Conservation (phyloP, 805 yeast species). For the Ogataea nitratoaversa region DNA sequence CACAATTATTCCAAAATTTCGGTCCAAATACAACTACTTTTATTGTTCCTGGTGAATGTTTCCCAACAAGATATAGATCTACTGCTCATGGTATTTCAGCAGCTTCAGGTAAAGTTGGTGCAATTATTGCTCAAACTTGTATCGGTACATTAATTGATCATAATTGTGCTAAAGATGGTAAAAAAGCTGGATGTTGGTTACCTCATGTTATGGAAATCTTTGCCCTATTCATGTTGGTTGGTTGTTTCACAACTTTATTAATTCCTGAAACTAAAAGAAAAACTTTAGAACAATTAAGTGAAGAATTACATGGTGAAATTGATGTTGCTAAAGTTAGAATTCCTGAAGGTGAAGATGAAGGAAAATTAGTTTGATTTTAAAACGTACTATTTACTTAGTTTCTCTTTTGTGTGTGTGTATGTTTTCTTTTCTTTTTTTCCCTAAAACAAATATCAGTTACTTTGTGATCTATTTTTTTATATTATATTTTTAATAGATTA, state of each 20-base stretch:
- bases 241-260: constrained; percentile 59
- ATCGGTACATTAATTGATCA: constrained; percentile 80
- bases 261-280: constrained; percentile 90
- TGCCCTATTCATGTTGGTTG: constrained; percentile 86
- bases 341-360: constrained; percentile 23
- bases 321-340: constrained; percentile 29
- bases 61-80: constrained; percentile 94
- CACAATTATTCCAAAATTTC: constrained; percentile 86
- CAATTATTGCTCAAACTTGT: constrained; percentile 85
- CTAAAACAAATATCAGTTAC: too few relatives aligned
- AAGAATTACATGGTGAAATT: constrained; percentile 78
- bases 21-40: constrained; percentile 94
- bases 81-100: constrained; percentile 95
- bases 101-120: constrained; percentile 89
- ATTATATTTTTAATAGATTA: too few relatives aligned
- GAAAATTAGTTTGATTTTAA: too few relatives aligned
- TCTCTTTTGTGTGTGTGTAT: too few relatives aligned
- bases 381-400: too few relatives aligned
- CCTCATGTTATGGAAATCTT: constrained; percentile 93
- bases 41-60: constrained; percentile 85
- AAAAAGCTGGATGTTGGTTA: constrained; percentile 66
- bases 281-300: constrained; percentile 81
- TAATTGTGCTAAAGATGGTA: constrained; percentile 56
- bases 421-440: too few relatives aligned
- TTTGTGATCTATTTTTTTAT: too few relatives aligned